phyloP scores from a whole-genome alignment of 2,329 filamentous ascomycete species.

The Ophiostoma novo-ulmi region DNA sequence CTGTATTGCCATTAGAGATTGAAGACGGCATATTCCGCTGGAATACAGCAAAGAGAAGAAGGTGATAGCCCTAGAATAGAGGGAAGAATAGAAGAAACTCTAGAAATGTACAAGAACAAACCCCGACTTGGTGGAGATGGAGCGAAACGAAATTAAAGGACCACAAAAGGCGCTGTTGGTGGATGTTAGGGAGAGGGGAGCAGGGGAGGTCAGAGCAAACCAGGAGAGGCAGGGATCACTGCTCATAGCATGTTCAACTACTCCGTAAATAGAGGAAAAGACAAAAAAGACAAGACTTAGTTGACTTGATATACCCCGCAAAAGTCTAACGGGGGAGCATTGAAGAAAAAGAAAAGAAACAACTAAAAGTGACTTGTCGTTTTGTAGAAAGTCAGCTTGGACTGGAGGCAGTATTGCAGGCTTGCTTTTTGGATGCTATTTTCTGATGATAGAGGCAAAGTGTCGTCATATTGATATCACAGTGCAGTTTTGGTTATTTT shows the following conservation, averaged over 20 bases:
- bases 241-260: no score
- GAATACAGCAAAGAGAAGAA: neutral
- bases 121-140: slow-evolving; percentile 18
- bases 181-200: neutral
- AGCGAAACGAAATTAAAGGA: slow-evolving; percentile 25
- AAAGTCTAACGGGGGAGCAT: slow-evolving; percentile 17
- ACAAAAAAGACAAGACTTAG: neutral
- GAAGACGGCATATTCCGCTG: neutral
- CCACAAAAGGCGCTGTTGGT: slow-evolving; percentile 15
- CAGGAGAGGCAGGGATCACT: neutral
- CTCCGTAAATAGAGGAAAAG: neutral
- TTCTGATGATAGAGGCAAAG: neutral
- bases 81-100: neutral
- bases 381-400: neutral
- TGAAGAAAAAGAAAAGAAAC: slow-evolving; percentile 11
- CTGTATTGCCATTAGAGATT: neutral
- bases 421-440: neutral
- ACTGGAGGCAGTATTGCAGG: neutral
- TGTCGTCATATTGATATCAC: slow-evolving; percentile 16
- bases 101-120: neutral
- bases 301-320: slow-evolving; percentile 22
- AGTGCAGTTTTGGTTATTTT: neutral
- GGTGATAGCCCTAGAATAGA: neutral
- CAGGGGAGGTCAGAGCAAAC: neutral
- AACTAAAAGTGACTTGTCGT: slow-evolving; percentile 6